A percentile compares a stretch with the other conserved stretches of the same genome.
These are phyloP conservation scores for Geotrichum cucujoidarum DNA, from an alignment of 1,139 yeast species.

Conservation along the genomic window DNA sequence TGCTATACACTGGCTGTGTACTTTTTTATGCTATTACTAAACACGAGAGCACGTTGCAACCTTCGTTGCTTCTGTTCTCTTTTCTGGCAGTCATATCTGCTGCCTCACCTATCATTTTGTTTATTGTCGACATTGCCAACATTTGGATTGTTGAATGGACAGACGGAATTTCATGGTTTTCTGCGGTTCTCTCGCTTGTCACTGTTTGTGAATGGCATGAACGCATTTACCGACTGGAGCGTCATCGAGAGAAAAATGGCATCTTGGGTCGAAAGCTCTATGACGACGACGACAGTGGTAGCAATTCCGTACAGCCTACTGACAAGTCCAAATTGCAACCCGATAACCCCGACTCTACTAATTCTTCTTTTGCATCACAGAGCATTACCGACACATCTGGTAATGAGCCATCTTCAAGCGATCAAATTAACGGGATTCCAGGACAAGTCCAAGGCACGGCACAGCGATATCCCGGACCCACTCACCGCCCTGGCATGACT, in stretches of 20 bases:
- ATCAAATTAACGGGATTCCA: background rate
- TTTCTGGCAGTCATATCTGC: slow-evolving; percentile 53
- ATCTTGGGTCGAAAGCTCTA: slow-evolving; percentile 69
- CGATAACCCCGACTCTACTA: background rate
- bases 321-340: background rate
- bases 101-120: slow-evolving; percentile 56
- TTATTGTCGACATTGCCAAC: slow-evolving; percentile 70
- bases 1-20: slow-evolving; percentile 66
- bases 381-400: no score
- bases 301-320: no score
- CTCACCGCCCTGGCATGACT: background rate
- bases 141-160: slow-evolving; percentile 68
- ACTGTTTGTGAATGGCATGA: slow-evolving; percentile 87
- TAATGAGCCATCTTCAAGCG: no score
- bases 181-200: slow-evolving; percentile 64
- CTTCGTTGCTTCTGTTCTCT: slow-evolving; percentile 49
- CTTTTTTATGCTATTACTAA: slow-evolving; percentile 55
- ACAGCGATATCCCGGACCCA: background rate
- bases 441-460: background rate
- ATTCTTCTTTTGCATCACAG: no score
- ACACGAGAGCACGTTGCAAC: slow-evolving; percentile 45
- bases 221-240: slow-evolving; percentile 53
- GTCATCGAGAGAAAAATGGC: slow-evolving; percentile 61
- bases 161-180: slow-evolving; percentile 66
- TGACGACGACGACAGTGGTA: slow-evolving; percentile 48